Evolutionary conservation across 1,284 basidiomycete genomes (phyloP).

Genomic region (Melampsora americana): DNA sequence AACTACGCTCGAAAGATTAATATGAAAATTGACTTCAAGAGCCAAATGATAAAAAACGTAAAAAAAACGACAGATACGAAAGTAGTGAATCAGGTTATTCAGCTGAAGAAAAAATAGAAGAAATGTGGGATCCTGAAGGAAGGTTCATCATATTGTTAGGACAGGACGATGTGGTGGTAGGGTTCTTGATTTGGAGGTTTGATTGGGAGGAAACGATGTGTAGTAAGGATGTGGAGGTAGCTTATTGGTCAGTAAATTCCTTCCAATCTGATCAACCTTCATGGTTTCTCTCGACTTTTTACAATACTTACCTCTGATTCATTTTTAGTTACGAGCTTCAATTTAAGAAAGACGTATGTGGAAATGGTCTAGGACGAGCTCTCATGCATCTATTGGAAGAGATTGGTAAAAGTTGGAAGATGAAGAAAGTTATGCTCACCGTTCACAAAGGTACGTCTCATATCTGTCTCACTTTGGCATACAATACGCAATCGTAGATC

Average conservation of each 20-base stretch:
- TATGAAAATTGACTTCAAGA: neutral
- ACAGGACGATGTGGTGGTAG: constrained; percentile 54
- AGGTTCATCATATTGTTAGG: constrained; percentile 59
- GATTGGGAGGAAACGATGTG: constrained; percentile 59
- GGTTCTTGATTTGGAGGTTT: constrained; percentile 68
- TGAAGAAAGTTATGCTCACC: constrained; percentile 70
- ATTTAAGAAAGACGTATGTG: constrained; percentile 57
- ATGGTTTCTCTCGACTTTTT: neutral
- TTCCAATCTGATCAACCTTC: neutral
- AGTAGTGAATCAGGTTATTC: constrained; percentile 60
- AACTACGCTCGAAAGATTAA: neutral
- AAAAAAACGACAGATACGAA: constrained; percentile 16
- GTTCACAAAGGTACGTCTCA: constrained; percentile 62
- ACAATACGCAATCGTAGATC: neutral
- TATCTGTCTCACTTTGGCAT: neutral
- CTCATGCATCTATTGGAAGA: constrained; percentile 60
- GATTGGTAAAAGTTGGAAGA: constrained; percentile 61
- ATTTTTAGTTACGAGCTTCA: constrained; percentile 69
- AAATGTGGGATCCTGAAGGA: constrained; percentile 63
- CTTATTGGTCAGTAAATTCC: constrained; percentile 64
- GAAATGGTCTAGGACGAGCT: constrained; percentile 62
- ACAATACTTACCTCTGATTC: constrained; percentile 3
- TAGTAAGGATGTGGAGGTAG: constrained; percentile 58
- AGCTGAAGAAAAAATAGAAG: constrained; percentile 60
- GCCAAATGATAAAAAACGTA: neutral